Base-by-base conservation (phyloP, 2,329 filamentous ascomycete genomes). In the Hypoxylon sp. region DNA sequence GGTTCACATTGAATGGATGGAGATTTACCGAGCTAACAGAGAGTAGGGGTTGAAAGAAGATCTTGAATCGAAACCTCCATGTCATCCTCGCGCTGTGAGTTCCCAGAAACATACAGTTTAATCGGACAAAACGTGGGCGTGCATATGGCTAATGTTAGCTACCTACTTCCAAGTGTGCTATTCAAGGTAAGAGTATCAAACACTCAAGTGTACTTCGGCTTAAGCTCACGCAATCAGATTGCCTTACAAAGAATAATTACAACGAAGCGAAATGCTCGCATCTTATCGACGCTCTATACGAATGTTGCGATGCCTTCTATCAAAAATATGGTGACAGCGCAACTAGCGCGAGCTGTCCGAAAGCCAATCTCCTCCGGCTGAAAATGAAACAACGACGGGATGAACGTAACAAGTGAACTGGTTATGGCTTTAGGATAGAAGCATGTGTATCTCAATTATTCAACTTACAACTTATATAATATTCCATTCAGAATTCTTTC, bases 241-340 rank as follows among this genome's bases (percentile, higher is more conserved):
- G 96, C 76, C 84, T 99, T 68, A 89, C 88, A 50, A 95, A 90
- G 80, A 94, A 94, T 79, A 89, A 89, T 59, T 98, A 92, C 82
- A 88, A 97, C 66, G 94, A 98, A 80, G 89, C 89, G 46, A 97
- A 90, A 76, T 99, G 96, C 80, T 88, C 91, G 76, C 79, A 82
- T 17, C 84, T 93, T 75, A 87, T 99, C 62, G 90, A 95, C 78
- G 93, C 93, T 2, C 83, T 99, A 23, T 99, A 98, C 80, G 91
- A 96, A 73, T 99, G 96, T 81, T 99, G 96, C 80, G 90, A 94
- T 75, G 87, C 88, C 11, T 97, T 98, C 78, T 98, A 99, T 81
- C 83, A 90, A 74, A 86, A 87, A 63, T 87, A 92, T 65, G 94
- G 96, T 14, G 90, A 97, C 61, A 82, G 89, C 23, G 94, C 93